Evolutionary conservation across 1,284 basidiomycete species (phyloP).

Genomic region (Ceratobasidium sp.): DNA sequence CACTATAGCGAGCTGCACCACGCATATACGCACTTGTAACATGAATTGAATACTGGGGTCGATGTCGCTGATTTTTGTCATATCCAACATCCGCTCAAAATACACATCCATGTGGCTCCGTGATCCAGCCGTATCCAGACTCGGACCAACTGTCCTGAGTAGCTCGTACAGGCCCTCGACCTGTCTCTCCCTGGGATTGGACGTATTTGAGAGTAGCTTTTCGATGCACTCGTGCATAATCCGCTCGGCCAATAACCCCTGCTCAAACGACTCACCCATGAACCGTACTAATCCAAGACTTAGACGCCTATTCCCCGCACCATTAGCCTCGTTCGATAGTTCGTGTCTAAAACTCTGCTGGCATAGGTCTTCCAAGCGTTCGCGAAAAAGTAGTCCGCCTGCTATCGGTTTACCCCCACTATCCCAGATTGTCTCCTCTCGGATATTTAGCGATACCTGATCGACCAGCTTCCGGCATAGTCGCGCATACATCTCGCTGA

Average conservation of each 20-base stretch:
- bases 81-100: conserved; percentile 89
- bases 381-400: conserved; percentile 77
- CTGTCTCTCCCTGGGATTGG: too few relatives aligned
- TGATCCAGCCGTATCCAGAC: conserved; percentile 84
- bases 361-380: conserved; percentile 72
- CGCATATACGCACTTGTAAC: conserved; percentile 86
- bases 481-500: conserved; percentile 97
- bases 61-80: conserved; percentile 80
- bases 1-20: too few relatives aligned
- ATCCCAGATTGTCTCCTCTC: conserved; percentile 87
- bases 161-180: conserved; percentile 96
- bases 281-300: conserved; percentile 97
- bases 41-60: conserved; percentile 94
- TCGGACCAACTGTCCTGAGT: conserved; percentile 86
- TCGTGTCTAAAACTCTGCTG: conserved; percentile 73
- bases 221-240: conserved; percentile 99
- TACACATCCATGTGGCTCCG: conserved; percentile 92
- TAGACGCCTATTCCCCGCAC: conserved; percentile 90
- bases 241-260: conserved; percentile 92
- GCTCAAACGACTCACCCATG: conserved; percentile 97
- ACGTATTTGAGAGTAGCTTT: too few relatives aligned
- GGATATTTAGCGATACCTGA: conserved; percentile 85
- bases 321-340: conserved; percentile 67
- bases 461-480: conserved; percentile 96
- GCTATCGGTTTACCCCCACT: conserved; percentile 81